A percentile compares a stretch with the other conserved stretches of the same genome.
phyloP scores from a whole-genome alignment of 495 filamentous ascomycete genomes.

The Astrocystis sublimbata region DNA sequence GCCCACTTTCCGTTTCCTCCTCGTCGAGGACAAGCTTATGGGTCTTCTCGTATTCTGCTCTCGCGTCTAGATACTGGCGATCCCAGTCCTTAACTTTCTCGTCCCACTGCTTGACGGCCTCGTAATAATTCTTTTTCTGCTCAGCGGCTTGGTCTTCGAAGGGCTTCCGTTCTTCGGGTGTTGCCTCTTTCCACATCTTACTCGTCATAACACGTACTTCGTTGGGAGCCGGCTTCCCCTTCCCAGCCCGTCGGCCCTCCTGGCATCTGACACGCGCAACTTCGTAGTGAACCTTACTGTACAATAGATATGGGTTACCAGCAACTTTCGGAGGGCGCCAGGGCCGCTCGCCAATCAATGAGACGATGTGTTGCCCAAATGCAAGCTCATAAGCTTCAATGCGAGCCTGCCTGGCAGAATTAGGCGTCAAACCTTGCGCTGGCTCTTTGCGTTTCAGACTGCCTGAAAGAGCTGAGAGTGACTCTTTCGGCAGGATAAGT shows the following conservation, averaged over 20 bases:
- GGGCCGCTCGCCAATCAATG: constrained; percentile 71
- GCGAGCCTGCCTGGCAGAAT: constrained; percentile 54
- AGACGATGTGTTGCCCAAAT: constrained; percentile 67
- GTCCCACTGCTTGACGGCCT: constrained; percentile 59
- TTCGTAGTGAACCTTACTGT: constrained; percentile 78
- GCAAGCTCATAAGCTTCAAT: constrained; percentile 70
- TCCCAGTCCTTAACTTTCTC: constrained; percentile 69
- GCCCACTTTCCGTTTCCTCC: constrained; percentile 25
- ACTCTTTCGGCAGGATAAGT: constrained; percentile 67
- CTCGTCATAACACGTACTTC: constrained; percentile 81
- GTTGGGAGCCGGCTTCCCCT: constrained; percentile 69
- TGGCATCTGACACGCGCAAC: constrained; percentile 73
- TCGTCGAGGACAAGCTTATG: constrained; percentile 49
- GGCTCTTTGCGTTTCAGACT: constrained; percentile 56
- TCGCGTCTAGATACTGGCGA: constrained; percentile 57
- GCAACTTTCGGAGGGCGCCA: constrained; percentile 66
- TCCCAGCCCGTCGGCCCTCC: constrained; percentile 60
- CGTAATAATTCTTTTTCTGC: constrained; percentile 63
- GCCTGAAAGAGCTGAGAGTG: constrained; percentile 28
- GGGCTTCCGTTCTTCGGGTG: constrained; percentile 66
- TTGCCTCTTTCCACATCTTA: constrained; percentile 82
- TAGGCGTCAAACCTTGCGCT: constrained; percentile 30
- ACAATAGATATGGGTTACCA: constrained; percentile 74
- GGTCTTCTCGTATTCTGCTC: constrained; percentile 61
- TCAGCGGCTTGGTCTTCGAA: constrained; percentile 71